phyloP scores from a whole-genome alignment of 768 basidiomycete species.

The Russula ochroleuca region DNA sequence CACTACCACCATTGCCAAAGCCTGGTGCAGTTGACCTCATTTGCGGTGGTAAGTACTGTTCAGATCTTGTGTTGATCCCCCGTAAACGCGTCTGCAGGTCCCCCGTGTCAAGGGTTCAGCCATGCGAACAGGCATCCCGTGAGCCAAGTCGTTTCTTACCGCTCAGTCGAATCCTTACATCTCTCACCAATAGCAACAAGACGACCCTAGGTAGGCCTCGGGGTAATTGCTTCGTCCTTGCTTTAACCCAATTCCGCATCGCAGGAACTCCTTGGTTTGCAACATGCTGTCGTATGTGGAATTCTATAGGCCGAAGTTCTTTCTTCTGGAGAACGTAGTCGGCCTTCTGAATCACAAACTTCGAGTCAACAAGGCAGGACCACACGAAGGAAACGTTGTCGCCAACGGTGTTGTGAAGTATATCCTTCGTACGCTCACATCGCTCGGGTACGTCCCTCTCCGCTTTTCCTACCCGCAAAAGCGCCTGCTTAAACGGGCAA shows the following conservation, averaged over 20 bases:
- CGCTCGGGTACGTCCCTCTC: constrained; percentile 49
- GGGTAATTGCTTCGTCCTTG: neutral
- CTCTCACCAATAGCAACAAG: constrained; percentile 41
- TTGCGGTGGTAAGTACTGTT: constrained; percentile 55
- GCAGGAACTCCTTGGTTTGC: constrained; percentile 57
- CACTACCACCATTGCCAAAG: constrained; percentile 47
- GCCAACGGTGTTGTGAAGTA: constrained; percentile 62
- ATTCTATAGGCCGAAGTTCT: constrained; percentile 55
- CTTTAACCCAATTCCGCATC: neutral
- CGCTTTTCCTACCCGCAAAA: neutral
- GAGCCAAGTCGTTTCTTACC: constrained; percentile 20
- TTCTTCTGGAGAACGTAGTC: constrained; percentile 69
- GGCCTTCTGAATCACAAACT: constrained; percentile 55
- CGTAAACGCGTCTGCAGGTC: constrained; percentile 41
- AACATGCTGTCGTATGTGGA: constrained; percentile 72
- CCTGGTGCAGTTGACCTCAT: constrained; percentile 63
- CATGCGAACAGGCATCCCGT: constrained; percentile 59
- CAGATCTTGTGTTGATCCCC: neutral
- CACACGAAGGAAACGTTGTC: constrained; percentile 39
- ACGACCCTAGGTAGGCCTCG: constrained; percentile 53
- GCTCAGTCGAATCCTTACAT: neutral
- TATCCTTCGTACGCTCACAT: constrained; percentile 53
- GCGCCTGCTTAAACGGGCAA: neutral
- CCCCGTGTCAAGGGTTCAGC: constrained; percentile 74
- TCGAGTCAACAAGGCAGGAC: constrained; percentile 35